Evolutionary conservation across 129 eudicot species (phyloP).

Genomic region (Flaveria brownii): DNA sequence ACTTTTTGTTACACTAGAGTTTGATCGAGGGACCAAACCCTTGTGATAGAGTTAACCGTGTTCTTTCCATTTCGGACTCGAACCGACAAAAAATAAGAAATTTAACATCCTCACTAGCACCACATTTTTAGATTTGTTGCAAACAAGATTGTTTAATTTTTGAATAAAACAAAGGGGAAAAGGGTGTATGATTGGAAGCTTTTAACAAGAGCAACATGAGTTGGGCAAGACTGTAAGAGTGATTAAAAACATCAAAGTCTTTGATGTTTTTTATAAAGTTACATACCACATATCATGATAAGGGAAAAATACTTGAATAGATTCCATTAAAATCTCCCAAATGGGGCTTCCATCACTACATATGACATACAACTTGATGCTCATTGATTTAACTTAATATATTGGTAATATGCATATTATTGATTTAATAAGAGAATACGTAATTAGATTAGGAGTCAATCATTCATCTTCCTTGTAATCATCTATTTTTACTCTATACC

Average conservation of each 20-base stretch:
- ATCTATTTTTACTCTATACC: no score
- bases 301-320: conserved; percentile 28
- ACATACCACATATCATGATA: conserved; percentile 20
- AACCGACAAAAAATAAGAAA: no score
- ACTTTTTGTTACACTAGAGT: no score
- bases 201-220: conserved; percentile 27
- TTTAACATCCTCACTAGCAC: not conserved
- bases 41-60: no score
- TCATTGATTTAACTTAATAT: conserved; percentile 14
- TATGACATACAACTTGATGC: conserved; percentile 33
- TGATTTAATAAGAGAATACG: no score
- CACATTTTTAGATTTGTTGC: not conserved
- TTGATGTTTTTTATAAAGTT: conserved; percentile 11
- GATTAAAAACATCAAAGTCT: conserved; percentile 30
- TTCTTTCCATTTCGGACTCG: no score
- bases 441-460: no score
- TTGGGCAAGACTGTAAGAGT: conserved; percentile 16
- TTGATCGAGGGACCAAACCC: no score
- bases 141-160: not conserved
- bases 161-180: not conserved
- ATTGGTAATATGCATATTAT: not conserved
- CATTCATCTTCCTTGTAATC: no score
- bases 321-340: conserved; percentile 25
- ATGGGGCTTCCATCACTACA: conserved; percentile 37
- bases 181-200: conserved; percentile 29